A percentile compares a stretch with the other conserved stretches of the same genome.
Evolutionary conservation across 2,329 filamentous ascomycete genomes (phyloP).

Genomic region (Hirsutella thompsonii): DNA sequence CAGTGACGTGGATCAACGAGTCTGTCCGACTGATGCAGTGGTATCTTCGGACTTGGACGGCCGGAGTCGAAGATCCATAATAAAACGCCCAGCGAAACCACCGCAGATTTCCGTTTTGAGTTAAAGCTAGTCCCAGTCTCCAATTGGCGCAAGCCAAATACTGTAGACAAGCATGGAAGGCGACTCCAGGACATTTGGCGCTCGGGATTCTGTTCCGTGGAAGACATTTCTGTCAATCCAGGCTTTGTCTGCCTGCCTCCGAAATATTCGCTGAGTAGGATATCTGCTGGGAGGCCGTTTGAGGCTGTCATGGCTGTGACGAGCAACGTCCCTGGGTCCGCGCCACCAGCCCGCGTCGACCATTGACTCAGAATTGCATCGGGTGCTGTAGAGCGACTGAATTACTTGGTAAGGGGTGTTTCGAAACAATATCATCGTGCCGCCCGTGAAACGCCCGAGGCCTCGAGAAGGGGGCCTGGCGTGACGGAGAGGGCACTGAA

Average conservation of each 20-base stretch:
- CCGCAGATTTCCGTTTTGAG: neutral
- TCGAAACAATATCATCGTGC: neutral
- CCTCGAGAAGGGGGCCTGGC: neutral
- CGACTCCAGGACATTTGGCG: too few relatives aligned
- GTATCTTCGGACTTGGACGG: too few relatives aligned
- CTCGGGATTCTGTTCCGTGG: too few relatives aligned
- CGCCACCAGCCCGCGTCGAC: neutral
- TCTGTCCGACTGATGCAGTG: too few relatives aligned
- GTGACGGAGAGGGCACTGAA: neutral
- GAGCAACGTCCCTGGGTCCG: neutral
- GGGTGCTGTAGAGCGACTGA: neutral
- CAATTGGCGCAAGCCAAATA: too few relatives aligned
- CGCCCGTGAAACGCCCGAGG: neutral
- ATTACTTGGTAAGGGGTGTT: neutral
- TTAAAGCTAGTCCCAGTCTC: neutral
- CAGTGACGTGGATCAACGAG: too few relatives aligned
- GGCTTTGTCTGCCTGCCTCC: too few relatives aligned
- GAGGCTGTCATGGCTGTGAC: neutral
- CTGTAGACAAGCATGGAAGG: too few relatives aligned
- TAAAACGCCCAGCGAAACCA: neutral
- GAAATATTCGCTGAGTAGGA: too few relatives aligned
- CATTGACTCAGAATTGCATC: neutral
- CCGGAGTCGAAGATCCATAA: neutral
- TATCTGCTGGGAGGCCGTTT: neutral
- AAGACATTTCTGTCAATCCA: too few relatives aligned